A percentile compares a stretch with the other conserved stretches of the same genome.
These are phyloP conservation scores for Cladobotryum protrusum DNA, from an alignment of 2,329 filamentous ascomycete genomes.

Conservation along the genomic window DNA sequence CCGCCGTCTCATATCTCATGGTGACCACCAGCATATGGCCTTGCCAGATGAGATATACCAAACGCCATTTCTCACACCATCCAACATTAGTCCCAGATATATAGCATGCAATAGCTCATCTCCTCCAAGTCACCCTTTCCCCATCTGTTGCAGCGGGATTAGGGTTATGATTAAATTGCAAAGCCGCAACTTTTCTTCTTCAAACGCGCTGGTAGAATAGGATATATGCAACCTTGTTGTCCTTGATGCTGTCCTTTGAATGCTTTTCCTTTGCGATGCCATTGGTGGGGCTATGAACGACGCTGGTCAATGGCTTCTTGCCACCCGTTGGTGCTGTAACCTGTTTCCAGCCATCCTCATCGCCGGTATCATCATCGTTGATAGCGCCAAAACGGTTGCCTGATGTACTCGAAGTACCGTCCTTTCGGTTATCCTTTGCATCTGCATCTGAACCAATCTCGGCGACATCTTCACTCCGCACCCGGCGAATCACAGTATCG, in stretches of 20 bases:
- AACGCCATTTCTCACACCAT: constrained; percentile 1
- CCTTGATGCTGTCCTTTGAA: constrained; percentile 62
- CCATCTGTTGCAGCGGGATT: not conserved
- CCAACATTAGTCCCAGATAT: not conserved
- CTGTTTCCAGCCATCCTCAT: constrained; percentile 77
- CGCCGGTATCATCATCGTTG: constrained; percentile 59
- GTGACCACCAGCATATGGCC: constrained; percentile 4
- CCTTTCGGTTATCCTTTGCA: constrained; percentile 59
- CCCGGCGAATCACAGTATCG: constrained; percentile 81
- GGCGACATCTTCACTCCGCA: constrained; percentile 82
- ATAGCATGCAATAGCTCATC: not conserved
- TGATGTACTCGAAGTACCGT: constrained; percentile 37
- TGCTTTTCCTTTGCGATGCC: constrained; percentile 50
- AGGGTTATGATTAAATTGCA: not conserved
- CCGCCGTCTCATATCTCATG: constrained; percentile 16
- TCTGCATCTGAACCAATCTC: constrained; percentile 75
- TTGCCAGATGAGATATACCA: constrained; percentile 1
- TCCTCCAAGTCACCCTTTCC: not conserved
- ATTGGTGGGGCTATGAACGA: constrained; percentile 59
- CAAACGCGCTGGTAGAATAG: constrained; percentile 84
- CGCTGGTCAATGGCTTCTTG: constrained; percentile 64
- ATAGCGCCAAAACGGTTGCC: constrained; percentile 70
- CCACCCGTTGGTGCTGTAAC: constrained; percentile 56
- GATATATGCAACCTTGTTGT: constrained; percentile 96
- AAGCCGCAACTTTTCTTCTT: not conserved